Evolutionary conservation across 2,329 filamentous ascomycete species (phyloP), one percentile per base, ranked within the genome.

Genomic region (Xylaria hypoxylon): DNA sequence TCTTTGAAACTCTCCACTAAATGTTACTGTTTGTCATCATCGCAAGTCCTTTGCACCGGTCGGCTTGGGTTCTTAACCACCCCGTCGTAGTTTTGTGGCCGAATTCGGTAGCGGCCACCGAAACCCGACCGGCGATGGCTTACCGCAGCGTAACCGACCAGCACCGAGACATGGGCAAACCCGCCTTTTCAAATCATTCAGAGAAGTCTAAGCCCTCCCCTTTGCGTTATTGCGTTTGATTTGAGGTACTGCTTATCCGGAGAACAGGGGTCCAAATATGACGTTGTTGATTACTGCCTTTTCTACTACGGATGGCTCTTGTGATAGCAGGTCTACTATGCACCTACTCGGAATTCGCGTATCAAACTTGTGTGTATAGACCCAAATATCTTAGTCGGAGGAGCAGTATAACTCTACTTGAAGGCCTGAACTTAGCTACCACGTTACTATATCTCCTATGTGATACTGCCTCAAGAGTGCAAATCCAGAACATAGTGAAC

Each of bases 41-140:
- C 38, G 31, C 28, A 53, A 45, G 17, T 28, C 35, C 35, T 38
- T 33, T 40, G 28, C 28, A 19, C 31, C 31, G 52, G 28, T 48
- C 44, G 31, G 51, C 48, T n/a, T n/a, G 7, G 3, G 50, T 28
- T 33, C 22, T 50, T 40, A 42, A 48, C 40, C 5, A 45, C 48
- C 59, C 45, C 45, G n/a, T 48, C 15, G 10, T 44, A 15, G 35
- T 35, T 28, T 47, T 38, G 38, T 47, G 17, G 58, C 51, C 35
- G 33, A 38, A 38, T 65, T 65, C 62, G 62, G 62, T 51, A 47
- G 48, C 63, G 63, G 63, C 58, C 26, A 51, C 63, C 63, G 63
- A 65, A 58, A 51, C 38, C 63, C 63, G 63, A 58, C 38, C 58
- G 50, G 56, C 17, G 7, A 17, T 10, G 40, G 22, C 33, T 47